Conservation (phyloP, 345 rosid species). For the Gynandropsis gynandra region DNA sequence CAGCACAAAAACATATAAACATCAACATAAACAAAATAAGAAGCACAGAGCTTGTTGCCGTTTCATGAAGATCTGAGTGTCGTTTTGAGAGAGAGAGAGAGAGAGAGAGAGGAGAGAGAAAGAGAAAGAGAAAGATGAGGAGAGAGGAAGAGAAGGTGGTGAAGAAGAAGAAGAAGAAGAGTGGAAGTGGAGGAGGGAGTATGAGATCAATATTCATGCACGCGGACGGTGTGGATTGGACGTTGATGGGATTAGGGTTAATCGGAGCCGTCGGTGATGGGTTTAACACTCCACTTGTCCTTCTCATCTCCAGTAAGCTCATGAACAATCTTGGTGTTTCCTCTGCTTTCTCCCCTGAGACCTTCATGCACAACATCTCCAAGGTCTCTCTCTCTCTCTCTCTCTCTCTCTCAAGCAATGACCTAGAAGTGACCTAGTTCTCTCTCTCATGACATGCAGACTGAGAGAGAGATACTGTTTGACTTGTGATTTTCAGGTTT, state of each 20-base stretch:
- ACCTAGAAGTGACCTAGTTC: too few relatives aligned
- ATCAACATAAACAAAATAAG: too few relatives aligned
- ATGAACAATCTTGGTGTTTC: constrained; percentile 61
- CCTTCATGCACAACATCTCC: constrained; percentile 37
- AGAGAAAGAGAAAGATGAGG: too few relatives aligned
- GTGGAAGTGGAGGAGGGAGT: constrained; percentile 30
- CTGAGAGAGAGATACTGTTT: too few relatives aligned
- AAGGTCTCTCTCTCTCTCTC: constrained; percentile 41
- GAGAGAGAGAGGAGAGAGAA: too few relatives aligned
- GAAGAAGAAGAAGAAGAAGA: constrained; percentile 24
- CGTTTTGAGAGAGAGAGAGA: constrained; percentile 20
- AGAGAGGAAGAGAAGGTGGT: constrained; percentile 12
- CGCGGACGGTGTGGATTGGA: constrained; percentile 50
- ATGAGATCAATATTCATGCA: constrained; percentile 58
- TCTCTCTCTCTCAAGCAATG: not conserved
- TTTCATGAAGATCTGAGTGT: too few relatives aligned
- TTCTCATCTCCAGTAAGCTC: constrained; percentile 49
- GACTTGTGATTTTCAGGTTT: too few relatives aligned
- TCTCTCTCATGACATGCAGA: too few relatives aligned
- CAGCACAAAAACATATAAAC: too few relatives aligned
- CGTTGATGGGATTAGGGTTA: constrained; percentile 56
- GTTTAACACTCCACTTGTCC: constrained; percentile 46
- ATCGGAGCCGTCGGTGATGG: constrained; percentile 78
- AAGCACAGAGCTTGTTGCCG: too few relatives aligned
- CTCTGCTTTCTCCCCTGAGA: constrained; percentile 20